Conservation (phyloP, 306 rosid species). For the Dalbergia cochinchinensis region DNA sequence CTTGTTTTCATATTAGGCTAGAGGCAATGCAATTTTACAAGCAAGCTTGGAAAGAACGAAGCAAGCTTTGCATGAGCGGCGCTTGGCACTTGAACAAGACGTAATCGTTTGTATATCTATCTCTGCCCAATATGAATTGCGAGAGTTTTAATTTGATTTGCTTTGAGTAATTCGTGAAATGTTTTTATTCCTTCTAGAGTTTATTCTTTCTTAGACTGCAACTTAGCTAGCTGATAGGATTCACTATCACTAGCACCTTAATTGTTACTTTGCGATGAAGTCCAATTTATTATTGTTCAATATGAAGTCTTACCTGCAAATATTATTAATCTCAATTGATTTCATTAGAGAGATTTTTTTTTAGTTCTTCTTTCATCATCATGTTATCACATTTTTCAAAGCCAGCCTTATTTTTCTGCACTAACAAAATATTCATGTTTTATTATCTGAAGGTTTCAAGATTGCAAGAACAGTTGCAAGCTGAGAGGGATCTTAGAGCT, state of each 20-base stretch:
- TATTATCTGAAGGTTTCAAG: conserved; percentile 81
- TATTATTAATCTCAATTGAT: not conserved
- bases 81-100: conserved; percentile 98
- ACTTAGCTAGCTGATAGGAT: too few relatives aligned
- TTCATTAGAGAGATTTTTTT: not conserved
- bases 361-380: not conserved
- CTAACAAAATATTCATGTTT: conserved; percentile 41
- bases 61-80: conserved; percentile 99
- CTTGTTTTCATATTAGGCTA: conserved; percentile 66
- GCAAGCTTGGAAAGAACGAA: conserved; percentile 99
- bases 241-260: too few relatives aligned
- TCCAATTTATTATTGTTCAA: too few relatives aligned
- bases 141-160: conserved; percentile 19
- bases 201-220: too few relatives aligned
- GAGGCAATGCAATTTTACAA: conserved; percentile 98
- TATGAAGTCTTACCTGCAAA: not conserved
- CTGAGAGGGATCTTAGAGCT: conserved; percentile 99
- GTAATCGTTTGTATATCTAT: conserved; percentile 56
- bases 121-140: conserved; percentile 6
- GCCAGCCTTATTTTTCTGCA: not conserved
- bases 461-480: conserved; percentile 99
- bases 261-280: too few relatives aligned
- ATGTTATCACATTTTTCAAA: not conserved
- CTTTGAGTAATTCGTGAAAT: not conserved
- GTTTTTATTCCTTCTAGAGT: too few relatives aligned